Evolutionary conservation across 768 basidiomycete genomes (phyloP).

Genomic region (Lentinula raphanica): DNA sequence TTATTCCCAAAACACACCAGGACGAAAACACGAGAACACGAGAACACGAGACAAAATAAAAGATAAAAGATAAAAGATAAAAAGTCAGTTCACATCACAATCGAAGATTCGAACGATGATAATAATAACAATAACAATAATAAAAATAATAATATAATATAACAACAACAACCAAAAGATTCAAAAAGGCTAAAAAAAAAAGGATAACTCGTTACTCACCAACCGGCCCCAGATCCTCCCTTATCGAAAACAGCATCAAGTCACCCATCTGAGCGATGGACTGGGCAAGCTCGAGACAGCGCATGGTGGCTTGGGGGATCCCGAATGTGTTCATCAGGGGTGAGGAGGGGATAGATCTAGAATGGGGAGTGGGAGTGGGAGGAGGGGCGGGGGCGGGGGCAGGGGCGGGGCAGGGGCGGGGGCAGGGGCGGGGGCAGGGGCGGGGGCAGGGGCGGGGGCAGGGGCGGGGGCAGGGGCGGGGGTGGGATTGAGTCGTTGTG

Average conservation of each 20-base stretch:
- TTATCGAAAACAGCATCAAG: slow-evolving; percentile 60
- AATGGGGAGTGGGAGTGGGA: slow-evolving; percentile 24
- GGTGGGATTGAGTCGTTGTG: slow-evolving; percentile 18
- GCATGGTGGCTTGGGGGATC: slow-evolving; percentile 85
- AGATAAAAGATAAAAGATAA: too few relatives aligned
- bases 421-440: background rate
- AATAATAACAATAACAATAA: background rate
- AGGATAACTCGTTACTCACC: slow-evolving; percentile 47
- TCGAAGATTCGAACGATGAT: too few relatives aligned
- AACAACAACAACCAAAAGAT: too few relatives aligned
- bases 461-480: background rate
- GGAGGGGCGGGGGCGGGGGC: background rate
- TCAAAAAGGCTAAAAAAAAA: too few relatives aligned
- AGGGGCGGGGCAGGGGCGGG: background rate
- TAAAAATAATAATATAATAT: background rate
- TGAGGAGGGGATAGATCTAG: slow-evolving; percentile 69
- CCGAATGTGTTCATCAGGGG: slow-evolving; percentile 85
- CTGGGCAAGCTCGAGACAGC: slow-evolving; percentile 83
- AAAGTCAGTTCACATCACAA: too few relatives aligned
- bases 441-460: background rate
- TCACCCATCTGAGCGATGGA: slow-evolving; percentile 79
- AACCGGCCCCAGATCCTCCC: slow-evolving; percentile 52
- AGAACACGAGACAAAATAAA: too few relatives aligned
- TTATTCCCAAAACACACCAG: too few relatives aligned
- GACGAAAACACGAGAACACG: too few relatives aligned